Base-by-base conservation (phyloP, 306 rosid species). In the Vachellia pachyceras region DNA sequence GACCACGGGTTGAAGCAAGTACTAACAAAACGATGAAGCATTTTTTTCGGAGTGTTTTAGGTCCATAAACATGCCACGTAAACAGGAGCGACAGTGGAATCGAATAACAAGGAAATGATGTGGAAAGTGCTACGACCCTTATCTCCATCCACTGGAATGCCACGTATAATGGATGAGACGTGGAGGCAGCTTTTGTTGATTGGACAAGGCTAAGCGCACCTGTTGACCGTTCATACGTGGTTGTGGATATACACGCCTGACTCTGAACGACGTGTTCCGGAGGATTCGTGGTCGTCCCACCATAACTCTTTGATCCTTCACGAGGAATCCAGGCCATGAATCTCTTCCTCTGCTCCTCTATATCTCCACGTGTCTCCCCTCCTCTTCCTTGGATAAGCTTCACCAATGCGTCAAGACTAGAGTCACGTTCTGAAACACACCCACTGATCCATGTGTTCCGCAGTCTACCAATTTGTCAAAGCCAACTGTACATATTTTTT, bases 291-390 rank as follows among this genome's bases (percentile, higher is more conserved):
- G 86, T 77, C 50, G 52, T 7, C 69, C 76, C 20, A 33, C 69
- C 69, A 33, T 25, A 11, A 55, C 2, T 63, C 20, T 14, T 29
- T 70, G 79, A 25, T n/a, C 64, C 13, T 13, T 35, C 37, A 84
- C 73, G 71, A 84, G 86, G 86, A 87, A 82, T 65, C 87, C 83
- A 35, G 10, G 41, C 50, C 40, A 4, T 63, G 17, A 22, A 9
- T 35, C 64, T 22, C 64, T 9, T n/a, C n/a, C 57, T 52, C 58
- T n/a, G 3, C 17, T 50, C 57, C 5, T 23, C 36, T 2, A 3
- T 58, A 0, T 0, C 20, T 64, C 69, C 69, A 64, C 69, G n/a
- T 66, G 3, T 14, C 5, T 8, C 36, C 20, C 25, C 22, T 17
- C 40, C 41, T 5, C 41, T 42, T 5, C 5, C 69, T 64, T 44